Evolutionary conservation across 495 filamentous ascomycete species (phyloP), one percentile per base, ranked within the genome.

Genomic region (Pyronema omphalodes): DNA sequence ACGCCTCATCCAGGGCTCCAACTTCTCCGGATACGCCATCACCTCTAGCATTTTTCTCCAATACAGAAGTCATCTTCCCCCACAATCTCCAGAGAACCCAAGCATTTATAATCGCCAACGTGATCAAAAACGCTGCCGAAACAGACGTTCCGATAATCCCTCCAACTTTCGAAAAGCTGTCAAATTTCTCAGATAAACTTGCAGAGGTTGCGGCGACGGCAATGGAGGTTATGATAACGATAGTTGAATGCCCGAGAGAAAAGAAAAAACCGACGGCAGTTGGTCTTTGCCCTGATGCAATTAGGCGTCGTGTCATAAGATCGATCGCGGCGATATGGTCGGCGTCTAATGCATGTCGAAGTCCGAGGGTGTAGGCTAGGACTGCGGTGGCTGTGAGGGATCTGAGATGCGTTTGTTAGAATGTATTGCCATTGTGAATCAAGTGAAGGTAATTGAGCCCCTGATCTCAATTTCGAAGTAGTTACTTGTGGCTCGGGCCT

Each of bases 261-360:
- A 96, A 95, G 59, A 86, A 96, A n/a, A 82, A 93, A 40, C 89
- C 89, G 6, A 95, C 88, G 0, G 88, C 83, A n/a, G 89, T 88
- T 7, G 89, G 87, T 7, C 77, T 77, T 64, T 88, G 84, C 12
- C 87, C 87, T 0, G 83, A 76, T 17, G 89, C 89, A 44, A 95
- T 76, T n/a, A 96, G 75, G 9, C 88, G 77, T 23, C 91, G 76
- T 5, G 89, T 96, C 83, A 91, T 94, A 11, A 96, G 74, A 70
- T 96, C 91, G 59, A 96, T 96, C 50, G 88, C 89, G 48, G 83
- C 81, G 68, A 98, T 95, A 69, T 98, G 91, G 67, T 98, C 89
- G 12, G 91, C 91, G 65, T 95, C 91, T 47, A 95, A 79, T 3
- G 91, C 91, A 74, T 98, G 89, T 51, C 91, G 79, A 17, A 98